Evolutionary conservation across 192 early-diverging fungal species (phyloP), one percentile per base, ranked within the genome.

Genomic region (Lunasporangiospora selenospora): DNA sequence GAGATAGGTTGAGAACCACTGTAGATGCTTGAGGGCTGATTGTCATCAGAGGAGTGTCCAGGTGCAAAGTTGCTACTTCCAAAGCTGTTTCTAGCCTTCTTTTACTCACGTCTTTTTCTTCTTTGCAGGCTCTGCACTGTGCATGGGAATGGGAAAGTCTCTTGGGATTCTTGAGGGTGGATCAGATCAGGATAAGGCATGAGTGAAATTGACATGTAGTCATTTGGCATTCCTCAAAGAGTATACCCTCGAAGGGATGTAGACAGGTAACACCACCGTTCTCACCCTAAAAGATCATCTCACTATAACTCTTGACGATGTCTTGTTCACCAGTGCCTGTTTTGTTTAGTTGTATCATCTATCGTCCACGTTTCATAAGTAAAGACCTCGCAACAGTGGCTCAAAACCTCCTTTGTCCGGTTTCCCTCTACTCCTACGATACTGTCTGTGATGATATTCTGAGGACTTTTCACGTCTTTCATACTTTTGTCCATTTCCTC

Each of bases 291-390:
- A 63, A 73, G 11, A 73, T 73, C 32, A 73, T 61, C 61, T 73
- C 69, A 43, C 60, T 63, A 24, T 73, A 73, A 29, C 58, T 73
- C 31, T 73, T 73, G 37, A 63, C 43, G 12, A 33, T 73, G 37
- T 73, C 69, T 38, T 73, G 69, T 26, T 73, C 69, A 8, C 60
- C 12, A 59, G 53, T 1, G 69, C 69, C 37, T 52, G 48, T 9
- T n/a, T n/a, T n/a, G n/a, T n/a, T n/a, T n/a, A n/a, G 50, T 48
- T 27, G 63, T 63, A 30, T 73, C 69, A 31, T 73, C 69, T 1
- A 61, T 73, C 3, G 69, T 73, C 69, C 69, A 73, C 6, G 69
- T 63, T 37, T 73, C 69, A 24, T 73, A 73, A 23, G 63, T 73
- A 26, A 62, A 73, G n/a, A 62, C 60, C n/a, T 73, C 69, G 0